A percentile compares a stretch with the other conserved stretches of the same genome.
These are phyloP conservation scores for Lepiota venenata DNA, from an alignment of 768 basidiomycete species.

Conservation along the genomic window DNA sequence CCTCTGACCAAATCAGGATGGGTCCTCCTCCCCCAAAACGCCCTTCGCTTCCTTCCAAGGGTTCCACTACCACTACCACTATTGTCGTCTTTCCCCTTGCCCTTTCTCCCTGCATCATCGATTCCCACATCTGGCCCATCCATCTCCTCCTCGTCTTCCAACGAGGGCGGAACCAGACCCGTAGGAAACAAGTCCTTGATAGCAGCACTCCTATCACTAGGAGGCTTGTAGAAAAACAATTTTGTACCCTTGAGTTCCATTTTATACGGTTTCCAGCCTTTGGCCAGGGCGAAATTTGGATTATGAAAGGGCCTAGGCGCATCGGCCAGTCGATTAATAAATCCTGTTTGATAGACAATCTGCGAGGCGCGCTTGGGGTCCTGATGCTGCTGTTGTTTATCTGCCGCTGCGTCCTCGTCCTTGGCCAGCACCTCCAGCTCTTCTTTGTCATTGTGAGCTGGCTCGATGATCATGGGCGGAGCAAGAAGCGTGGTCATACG, in stretches of 20 bases:
- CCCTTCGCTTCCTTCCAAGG: slow-evolving; percentile 52
- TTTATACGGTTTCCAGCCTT: slow-evolving; percentile 88
- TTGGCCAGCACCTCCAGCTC: slow-evolving; percentile 16
- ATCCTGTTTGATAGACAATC: slow-evolving; percentile 70
- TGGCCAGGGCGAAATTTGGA: slow-evolving; percentile 33
- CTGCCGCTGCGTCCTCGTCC: too few relatives aligned
- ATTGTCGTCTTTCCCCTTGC: slow-evolving; percentile 21
- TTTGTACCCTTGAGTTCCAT: slow-evolving; percentile 82
- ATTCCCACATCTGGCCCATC: slow-evolving; percentile 16
- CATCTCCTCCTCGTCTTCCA: slow-evolving; percentile 44
- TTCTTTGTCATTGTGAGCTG: slow-evolving; percentile 23
- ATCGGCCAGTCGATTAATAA: slow-evolving; percentile 70
- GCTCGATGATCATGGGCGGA: slow-evolving; percentile 48
- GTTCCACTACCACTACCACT: slow-evolving; percentile 13
- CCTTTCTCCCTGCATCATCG: slow-evolving; percentile 24
- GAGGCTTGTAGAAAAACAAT: slow-evolving; percentile 83
- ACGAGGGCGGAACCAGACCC: slow-evolving; percentile 49
- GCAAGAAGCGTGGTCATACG: slow-evolving; percentile 36
- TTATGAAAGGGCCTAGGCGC: slow-evolving; percentile 31
- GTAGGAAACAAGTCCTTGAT: slow-evolving; percentile 77
- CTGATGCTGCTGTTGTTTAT: not conserved
- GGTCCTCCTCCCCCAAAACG: slow-evolving; percentile 73
- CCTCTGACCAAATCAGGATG: slow-evolving; percentile 66
- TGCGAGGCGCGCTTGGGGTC: slow-evolving; percentile 68
- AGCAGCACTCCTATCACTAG: slow-evolving; percentile 57